Conservation (phyloP, 169 alveolate genomes). For the Plasmodium blacklocki region DNA sequence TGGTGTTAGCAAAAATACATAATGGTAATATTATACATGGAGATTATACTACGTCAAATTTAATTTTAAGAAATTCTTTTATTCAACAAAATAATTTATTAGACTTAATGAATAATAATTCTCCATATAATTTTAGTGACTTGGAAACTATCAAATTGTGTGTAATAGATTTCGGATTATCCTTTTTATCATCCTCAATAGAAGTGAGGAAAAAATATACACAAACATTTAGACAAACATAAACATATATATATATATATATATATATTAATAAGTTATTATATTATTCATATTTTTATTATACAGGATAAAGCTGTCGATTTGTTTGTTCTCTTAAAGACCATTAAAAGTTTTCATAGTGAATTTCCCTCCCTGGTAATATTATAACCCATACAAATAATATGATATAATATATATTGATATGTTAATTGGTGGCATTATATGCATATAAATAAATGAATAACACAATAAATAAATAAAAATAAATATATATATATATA, state of each 20-base stretch:
- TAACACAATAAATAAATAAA: background rate
- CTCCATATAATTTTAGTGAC: slow-evolving; percentile 24
- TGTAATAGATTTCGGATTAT: slow-evolving; percentile 84
- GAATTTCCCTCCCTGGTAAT: slow-evolving; percentile 48
- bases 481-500: background rate
- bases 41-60: slow-evolving; percentile 84
- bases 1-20: slow-evolving; percentile 83
- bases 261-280: background rate
- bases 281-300: background rate
- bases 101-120: slow-evolving; percentile 6
- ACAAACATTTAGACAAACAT: background rate
- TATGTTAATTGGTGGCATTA: background rate
- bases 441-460: background rate
- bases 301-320: slow-evolving; percentile 86
- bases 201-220: slow-evolving; percentile 76
- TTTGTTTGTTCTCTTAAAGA: slow-evolving; percentile 82
- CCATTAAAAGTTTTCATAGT: slow-evolving; percentile 76
- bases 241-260: background rate
- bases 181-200: slow-evolving; percentile 79
- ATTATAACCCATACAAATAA: background rate
- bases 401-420: too few species aligned
- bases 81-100: slow-evolving; percentile 42
- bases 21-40: slow-evolving; percentile 85
- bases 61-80: slow-evolving; percentile 77
- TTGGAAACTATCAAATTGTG: slow-evolving; percentile 30